Evolutionary conservation across 2,329 filamentous ascomycete species (phyloP), one percentile per base, ranked within the genome.

Genomic region (Xylaria arbuscula): DNA sequence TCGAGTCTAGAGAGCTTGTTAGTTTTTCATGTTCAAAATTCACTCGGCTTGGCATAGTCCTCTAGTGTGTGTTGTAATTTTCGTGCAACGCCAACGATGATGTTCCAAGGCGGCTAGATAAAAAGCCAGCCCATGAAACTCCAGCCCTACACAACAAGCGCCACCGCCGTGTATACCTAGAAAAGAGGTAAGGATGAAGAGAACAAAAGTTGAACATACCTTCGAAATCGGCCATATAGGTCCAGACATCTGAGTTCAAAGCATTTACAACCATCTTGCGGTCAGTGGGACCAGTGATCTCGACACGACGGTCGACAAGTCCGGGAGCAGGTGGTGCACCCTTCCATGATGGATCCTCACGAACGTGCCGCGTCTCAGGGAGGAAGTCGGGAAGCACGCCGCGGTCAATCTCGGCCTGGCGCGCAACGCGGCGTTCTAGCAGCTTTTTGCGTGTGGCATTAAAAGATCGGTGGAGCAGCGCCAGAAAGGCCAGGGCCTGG

Each of bases 191-290:
- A 48, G 34, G 17, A 66, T 19, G 62, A 45, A 32, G 13, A 47
- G 22, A 13, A 80, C 6, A 6, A 10, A 60, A 57, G 48, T 3
- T 15, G n/a, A 7, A 66, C 87, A 76, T 81, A 96, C 94, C 95
- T 84, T 99, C 96, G 74, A 99, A 97, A 82, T 99, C 96, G 56
- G 96, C 96, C 96, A 99, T 99, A 78, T 98, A 99, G 65, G 95
- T 98, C 92, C 93, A 98, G 28, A 98, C 96, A 77, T 98, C 89
- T 54, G 95, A 91, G 82, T 98, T 99, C 80, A 98, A 80, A 10
- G 96, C 96, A 81, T 99, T 99, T 71, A 98, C 93, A 56, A 98
- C 94, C 96, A 99, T 99, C 88, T 98, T 99, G 74, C 96, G 89
- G 83, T 98, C 96, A 7, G 94, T 98, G 0, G 96, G 96, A 9